Evolutionary conservation across 441 rosid genomes (phyloP).

Genomic region (Gossypium trilobum): DNA sequence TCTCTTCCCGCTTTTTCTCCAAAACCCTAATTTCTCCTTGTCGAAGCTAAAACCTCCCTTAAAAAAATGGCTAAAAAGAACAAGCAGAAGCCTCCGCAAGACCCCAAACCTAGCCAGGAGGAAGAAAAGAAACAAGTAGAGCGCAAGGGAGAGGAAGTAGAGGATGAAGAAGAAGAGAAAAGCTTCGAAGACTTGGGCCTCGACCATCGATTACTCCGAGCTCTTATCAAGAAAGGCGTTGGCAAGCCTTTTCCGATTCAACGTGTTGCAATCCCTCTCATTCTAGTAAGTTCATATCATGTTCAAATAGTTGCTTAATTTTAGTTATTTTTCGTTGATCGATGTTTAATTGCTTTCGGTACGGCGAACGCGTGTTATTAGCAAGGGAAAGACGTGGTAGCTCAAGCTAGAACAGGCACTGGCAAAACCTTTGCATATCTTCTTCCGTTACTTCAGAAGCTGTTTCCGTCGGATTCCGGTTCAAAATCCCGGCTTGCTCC

Average conservation of each 20-base stretch:
- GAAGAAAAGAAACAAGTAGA: slow-evolving; percentile 2
- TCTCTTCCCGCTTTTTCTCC: too few species aligned
- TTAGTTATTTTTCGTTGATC: not conserved
- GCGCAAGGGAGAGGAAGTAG: slow-evolving; percentile 19
- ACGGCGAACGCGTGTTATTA: slow-evolving; percentile 10
- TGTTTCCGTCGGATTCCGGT: slow-evolving; percentile 32
- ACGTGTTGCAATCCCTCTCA: slow-evolving; percentile 56
- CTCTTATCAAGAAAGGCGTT: slow-evolving; percentile 58
- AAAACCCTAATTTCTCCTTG: not conserved
- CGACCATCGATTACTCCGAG: slow-evolving; percentile 54
- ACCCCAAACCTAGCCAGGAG: slow-evolving; percentile 18
- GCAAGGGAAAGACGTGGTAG: slow-evolving; percentile 93
- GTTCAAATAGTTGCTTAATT: not conserved
- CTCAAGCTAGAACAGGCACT: slow-evolving; percentile 79
- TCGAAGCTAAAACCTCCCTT: not conserved
- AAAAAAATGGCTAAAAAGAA: slow-evolving; percentile 1
- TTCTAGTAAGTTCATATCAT: slow-evolving; percentile 40
- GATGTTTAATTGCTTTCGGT: not conserved
- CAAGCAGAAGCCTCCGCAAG: slow-evolving; percentile 3
- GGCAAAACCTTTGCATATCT: slow-evolving; percentile 86
- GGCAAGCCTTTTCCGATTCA: slow-evolving; percentile 73
- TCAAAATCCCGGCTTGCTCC: slow-evolving; percentile 52
- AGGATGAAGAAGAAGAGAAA: slow-evolving; percentile 27
- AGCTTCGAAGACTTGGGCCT: slow-evolving; percentile 54
- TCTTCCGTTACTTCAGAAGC: slow-evolving; percentile 77